Conservation (phyloP, 495 filamentous ascomycete species). For the Penicillium dipodomyicola region DNA sequence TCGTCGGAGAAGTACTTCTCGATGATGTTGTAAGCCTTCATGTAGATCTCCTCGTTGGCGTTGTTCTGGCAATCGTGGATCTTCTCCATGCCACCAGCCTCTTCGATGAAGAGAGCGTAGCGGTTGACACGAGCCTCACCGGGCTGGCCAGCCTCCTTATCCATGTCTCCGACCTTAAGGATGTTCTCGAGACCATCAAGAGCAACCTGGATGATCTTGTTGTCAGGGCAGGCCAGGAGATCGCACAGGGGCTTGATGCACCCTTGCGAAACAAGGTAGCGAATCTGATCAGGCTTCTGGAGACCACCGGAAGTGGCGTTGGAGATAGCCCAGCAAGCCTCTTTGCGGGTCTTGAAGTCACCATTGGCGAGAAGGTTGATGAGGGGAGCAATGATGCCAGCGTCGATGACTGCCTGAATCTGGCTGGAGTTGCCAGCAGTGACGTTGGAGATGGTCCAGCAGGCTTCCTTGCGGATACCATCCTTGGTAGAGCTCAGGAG, state of each 20-base stretch:
- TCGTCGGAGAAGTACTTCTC: constrained; percentile 99
- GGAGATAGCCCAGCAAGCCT: constrained; percentile 99
- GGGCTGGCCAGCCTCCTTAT: constrained; percentile 75
- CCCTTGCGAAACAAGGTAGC: constrained; percentile 87
- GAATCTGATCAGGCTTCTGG: constrained; percentile 97
- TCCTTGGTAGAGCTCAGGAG: constrained; percentile 96
- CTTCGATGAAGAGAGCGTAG: constrained; percentile 97
- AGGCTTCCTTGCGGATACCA: constrained; percentile 98
- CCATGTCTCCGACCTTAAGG: constrained; percentile 97
- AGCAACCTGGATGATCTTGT: constrained; percentile 99
- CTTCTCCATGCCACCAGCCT: constrained; percentile 99
- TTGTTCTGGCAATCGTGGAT: constrained; percentile 99
- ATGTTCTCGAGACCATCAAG: constrained; percentile 99
- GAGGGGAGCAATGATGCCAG: constrained; percentile 91
- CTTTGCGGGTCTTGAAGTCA: constrained; percentile 99
- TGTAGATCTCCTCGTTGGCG: constrained; percentile 99
- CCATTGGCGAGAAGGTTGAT: constrained; percentile 95
- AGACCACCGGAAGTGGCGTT: constrained; percentile 97
- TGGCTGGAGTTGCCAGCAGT: constrained; percentile 97
- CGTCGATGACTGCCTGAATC: constrained; percentile 96
- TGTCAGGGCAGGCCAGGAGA: constrained; percentile 93
- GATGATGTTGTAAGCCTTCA: constrained; percentile 99
- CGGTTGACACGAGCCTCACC: constrained; percentile 84
- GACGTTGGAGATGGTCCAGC: constrained; percentile 99
- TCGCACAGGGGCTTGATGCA: constrained; percentile 98